Evolutionary conservation across 2,329 filamentous ascomycete species (phyloP).

Genomic region (Aspergillus ustus): DNA sequence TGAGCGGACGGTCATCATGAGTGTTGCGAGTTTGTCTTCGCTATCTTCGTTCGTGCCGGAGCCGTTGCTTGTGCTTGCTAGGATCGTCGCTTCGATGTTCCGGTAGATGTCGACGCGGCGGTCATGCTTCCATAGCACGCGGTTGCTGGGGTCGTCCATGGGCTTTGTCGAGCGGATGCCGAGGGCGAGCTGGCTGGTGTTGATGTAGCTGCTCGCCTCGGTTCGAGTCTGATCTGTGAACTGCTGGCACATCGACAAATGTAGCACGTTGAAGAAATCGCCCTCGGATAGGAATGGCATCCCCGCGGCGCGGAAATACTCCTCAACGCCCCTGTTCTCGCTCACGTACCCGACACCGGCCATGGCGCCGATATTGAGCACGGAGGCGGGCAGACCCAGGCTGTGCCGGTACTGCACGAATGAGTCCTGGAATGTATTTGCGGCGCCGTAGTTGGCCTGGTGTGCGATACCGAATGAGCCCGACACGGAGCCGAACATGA

Average conservation of each 20-base stretch:
- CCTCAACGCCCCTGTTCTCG: not conserved
- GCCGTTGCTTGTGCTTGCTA: too few species aligned
- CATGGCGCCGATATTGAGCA: slow-evolving; percentile 29
- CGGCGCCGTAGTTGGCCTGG: slow-evolving; percentile 45
- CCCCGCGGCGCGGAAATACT: not conserved
- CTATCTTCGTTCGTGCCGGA: not conserved
- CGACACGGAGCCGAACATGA: slow-evolving; percentile 40
- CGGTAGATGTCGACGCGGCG: slow-evolving; percentile 7
- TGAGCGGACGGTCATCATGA: not conserved
- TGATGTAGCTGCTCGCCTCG: not conserved
- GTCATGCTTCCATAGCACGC: slow-evolving; percentile 5
- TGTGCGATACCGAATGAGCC: slow-evolving; percentile 37
- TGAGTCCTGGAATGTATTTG: slow-evolving; percentile 34
- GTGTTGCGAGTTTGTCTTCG: slow-evolving; percentile 1
- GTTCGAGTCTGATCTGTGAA: not conserved
- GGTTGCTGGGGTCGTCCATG: slow-evolving; percentile 6
- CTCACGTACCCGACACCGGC: slow-evolving; percentile 27
- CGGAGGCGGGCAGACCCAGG: slow-evolving; percentile 22
- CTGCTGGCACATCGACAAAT: not conserved
- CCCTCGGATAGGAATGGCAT: not conserved
- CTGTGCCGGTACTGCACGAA: slow-evolving; percentile 26
- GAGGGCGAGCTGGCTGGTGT: not conserved
- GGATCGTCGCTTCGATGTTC: not conserved
- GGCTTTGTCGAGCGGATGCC: slow-evolving; percentile 1
- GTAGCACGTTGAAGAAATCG: not conserved